phyloP scores from a whole-genome alignment of 441 rosid species.

The Breynia disticha region DNA sequence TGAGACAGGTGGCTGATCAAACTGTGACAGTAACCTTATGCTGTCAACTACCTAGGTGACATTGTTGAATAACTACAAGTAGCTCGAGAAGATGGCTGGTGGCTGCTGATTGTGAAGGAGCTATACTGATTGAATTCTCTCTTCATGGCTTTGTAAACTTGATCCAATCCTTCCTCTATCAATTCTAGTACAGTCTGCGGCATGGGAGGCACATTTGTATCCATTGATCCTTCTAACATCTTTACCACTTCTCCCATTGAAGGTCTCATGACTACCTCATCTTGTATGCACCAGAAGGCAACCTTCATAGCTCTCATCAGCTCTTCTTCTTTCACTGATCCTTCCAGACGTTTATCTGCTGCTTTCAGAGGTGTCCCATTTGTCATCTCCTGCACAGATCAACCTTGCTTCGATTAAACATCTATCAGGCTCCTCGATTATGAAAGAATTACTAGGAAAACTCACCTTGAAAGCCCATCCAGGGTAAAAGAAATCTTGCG shows the following conservation, averaged over 20 bases:
- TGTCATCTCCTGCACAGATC: constrained; percentile 38
- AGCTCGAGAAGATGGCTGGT: constrained; percentile 43
- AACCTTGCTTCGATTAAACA: not conserved
- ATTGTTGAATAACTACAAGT: constrained; percentile 78
- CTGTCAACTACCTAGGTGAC: constrained; percentile 59
- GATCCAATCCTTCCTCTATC: constrained; percentile 76
- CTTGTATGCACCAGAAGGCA: constrained; percentile 90
- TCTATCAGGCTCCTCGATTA: no score
- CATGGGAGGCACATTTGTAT: constrained; percentile 54
- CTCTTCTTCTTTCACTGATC: constrained; percentile 68
- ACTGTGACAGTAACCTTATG: no score
- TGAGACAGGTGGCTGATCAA: no score
- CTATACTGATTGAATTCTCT: constrained; percentile 47
- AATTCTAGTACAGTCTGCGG: constrained; percentile 77
- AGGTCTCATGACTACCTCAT: constrained; percentile 60
- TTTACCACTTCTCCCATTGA: constrained; percentile 89
- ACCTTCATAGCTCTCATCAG: constrained; percentile 52
- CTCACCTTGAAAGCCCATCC: constrained; percentile 84
- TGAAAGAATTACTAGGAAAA: not conserved
- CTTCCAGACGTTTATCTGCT: constrained; percentile 50
- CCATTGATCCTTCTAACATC: constrained; percentile 63
- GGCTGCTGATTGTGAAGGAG: constrained; percentile 35
- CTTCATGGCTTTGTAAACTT: constrained; percentile 76
- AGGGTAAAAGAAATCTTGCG: constrained; percentile 74
- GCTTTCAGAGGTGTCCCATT: constrained; percentile 47